Conservation (phyloP, 2,329 filamentous ascomycete genomes). For the Trichoderma hamatum region DNA sequence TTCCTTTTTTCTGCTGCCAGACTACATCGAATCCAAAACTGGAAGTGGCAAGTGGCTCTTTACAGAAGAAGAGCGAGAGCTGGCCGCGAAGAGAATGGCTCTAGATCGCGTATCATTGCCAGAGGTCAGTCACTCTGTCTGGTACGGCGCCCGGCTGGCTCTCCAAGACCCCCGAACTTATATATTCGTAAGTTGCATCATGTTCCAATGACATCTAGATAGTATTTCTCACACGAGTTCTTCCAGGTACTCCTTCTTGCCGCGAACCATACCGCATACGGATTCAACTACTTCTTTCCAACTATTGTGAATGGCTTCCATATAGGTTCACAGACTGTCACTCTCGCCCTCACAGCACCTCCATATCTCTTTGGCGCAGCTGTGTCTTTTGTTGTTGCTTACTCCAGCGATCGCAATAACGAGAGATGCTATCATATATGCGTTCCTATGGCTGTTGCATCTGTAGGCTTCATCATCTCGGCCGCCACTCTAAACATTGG, state of each 20-base stretch:
- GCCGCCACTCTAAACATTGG: constrained; percentile 33
- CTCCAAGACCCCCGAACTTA: constrained; percentile 48
- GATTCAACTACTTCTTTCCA: constrained; percentile 45
- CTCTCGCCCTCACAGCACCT: constrained; percentile 51
- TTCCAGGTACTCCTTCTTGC: constrained; percentile 44
- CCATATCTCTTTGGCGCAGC: constrained; percentile 39
- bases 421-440: constrained; percentile 51
- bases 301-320: constrained; percentile 30
- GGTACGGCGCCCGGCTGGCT: constrained; percentile 40
- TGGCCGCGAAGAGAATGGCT: constrained; percentile 30
- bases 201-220: not conserved
- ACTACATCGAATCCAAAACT: constrained; percentile 46
- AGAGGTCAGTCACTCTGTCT: constrained; percentile 28
- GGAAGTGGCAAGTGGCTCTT: constrained; percentile 41
- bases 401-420: constrained; percentile 45
- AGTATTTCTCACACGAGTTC: not conserved
- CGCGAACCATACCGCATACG: constrained; percentile 52
- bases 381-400: constrained; percentile 34
- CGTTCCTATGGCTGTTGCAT: constrained; percentile 43
- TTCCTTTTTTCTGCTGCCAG: constrained; percentile 40
- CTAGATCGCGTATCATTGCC: constrained; percentile 31
- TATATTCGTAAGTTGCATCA: constrained; percentile 39
- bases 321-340: constrained; percentile 53
- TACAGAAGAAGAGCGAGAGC: constrained; percentile 35
- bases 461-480: constrained; percentile 44